phyloP scores from a whole-genome alignment of 208 protist species.

The Trypanosoma melophagium region DNA sequence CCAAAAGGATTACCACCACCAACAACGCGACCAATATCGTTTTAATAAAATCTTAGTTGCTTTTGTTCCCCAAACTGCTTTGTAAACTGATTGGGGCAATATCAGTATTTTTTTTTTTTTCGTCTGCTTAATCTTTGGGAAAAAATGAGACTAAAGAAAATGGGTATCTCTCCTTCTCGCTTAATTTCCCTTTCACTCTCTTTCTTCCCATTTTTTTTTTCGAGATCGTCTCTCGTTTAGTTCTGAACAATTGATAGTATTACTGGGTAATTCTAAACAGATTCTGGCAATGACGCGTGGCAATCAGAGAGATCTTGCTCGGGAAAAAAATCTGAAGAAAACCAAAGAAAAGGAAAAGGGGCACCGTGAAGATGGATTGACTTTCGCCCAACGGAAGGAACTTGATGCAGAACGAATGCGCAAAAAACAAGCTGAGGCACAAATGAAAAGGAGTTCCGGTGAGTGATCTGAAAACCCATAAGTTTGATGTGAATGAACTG shows the following conservation, averaged over 20 bases:
- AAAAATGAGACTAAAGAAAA: neutral
- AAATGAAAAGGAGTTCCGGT: conserved; percentile 36
- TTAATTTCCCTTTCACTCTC: neutral
- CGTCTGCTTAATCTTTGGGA: neutral
- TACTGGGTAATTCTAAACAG: neutral
- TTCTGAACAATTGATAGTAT: neutral
- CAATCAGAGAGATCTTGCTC: conserved; percentile 88
- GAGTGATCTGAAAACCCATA: neutral
- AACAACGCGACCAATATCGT: neutral
- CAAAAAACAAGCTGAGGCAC: conserved; percentile 75
- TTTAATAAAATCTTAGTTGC: neutral
- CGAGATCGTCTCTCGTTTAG: neutral
- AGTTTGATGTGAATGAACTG: neutral
- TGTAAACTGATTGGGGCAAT: no score
- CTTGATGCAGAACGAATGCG: conserved; percentile 86
- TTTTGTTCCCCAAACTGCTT: neutral
- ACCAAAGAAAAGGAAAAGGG: conserved; percentile 69
- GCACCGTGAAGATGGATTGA: conserved; percentile 69
- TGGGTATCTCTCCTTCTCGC: neutral
- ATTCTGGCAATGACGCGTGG: conserved; percentile 75
- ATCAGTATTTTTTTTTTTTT: neutral
- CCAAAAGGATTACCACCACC: neutral
- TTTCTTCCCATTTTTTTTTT: conserved; percentile 13
- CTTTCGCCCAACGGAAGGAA: conserved; percentile 71
- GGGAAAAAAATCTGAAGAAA: conserved; percentile 89